These are phyloP conservation scores for Aspergillus sclerotioniger DNA, from an alignment of 495 filamentous ascomycete species.

Conservation along the genomic window DNA sequence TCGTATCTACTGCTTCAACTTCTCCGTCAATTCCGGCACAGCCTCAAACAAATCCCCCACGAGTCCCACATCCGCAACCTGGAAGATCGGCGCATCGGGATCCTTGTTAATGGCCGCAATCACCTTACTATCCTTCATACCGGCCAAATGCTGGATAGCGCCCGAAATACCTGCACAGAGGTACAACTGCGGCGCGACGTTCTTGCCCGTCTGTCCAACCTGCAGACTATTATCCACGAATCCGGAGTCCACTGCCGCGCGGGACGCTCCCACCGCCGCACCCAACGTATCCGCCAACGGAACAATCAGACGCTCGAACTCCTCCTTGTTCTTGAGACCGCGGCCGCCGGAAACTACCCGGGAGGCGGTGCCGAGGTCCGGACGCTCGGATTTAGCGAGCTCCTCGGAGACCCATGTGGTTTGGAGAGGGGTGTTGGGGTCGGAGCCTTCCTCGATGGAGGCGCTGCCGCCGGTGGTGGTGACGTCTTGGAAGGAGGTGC, in stretches of 20 bases:
- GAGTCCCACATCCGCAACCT: conserved; percentile 92
- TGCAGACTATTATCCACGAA: conserved; percentile 99
- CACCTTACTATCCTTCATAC: conserved; percentile 99
- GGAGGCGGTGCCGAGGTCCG: conserved; percentile 85
- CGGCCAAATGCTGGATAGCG: conserved; percentile 96
- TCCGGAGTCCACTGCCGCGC: conserved; percentile 93
- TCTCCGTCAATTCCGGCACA: conserved; percentile 95
- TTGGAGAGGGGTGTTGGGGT: conserved; percentile 61
- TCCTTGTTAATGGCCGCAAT: conserved; percentile 99
- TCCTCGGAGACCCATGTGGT: conserved; percentile 94
- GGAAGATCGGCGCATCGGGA: conserved; percentile 94
- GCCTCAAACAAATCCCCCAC: conserved; percentile 94
- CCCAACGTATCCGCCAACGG: conserved; percentile 89
- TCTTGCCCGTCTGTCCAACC: conserved; percentile 97
- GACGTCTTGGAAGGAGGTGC: conserved; percentile 73
- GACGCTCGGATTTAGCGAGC: conserved; percentile 86
- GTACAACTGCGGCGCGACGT: conserved; percentile 93
- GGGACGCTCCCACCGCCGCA: conserved; percentile 89
- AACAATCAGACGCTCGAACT: conserved; percentile 88
- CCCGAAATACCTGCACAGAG: conserved; percentile 94
- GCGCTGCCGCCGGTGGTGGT: conserved; percentile 51
- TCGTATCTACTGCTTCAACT: conserved; percentile 64
- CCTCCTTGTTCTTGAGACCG: conserved; percentile 94
- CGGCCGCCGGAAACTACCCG: conserved; percentile 93
- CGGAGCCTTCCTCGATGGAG: conserved; percentile 44